Evolutionary conservation across 768 basidiomycete genomes (phyloP).

Genomic region (Leccinum variicolor): DNA sequence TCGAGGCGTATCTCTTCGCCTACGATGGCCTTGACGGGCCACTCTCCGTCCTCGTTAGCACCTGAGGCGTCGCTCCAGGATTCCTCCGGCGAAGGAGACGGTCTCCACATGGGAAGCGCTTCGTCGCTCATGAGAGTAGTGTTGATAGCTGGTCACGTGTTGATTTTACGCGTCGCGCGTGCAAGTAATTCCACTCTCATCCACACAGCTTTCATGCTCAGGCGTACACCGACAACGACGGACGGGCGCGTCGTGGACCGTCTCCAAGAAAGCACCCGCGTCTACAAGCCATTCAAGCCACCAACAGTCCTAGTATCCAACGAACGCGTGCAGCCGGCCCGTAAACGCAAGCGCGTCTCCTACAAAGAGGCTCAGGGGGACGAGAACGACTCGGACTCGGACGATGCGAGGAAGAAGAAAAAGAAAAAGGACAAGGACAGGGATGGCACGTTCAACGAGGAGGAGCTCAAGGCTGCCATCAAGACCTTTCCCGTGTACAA

Average conservation of each 20-base stretch:
- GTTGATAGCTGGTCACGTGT: constrained; percentile 23
- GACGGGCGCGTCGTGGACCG: constrained; percentile 69
- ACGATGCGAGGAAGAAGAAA: constrained; percentile 49
- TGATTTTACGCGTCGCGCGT: constrained; percentile 13
- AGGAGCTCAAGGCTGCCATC: constrained; percentile 57
- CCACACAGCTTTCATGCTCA: constrained; percentile 51
- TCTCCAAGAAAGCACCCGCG: constrained; percentile 65
- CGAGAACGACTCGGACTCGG: constrained; percentile 56
- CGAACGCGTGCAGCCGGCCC: constrained; percentile 58
- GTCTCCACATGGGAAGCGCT: constrained; percentile 20
- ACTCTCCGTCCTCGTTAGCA: constrained; percentile 29
- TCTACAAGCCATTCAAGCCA: constrained; percentile 80
- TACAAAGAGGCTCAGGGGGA: constrained; percentile 72
- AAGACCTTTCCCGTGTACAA: constrained; percentile 77
- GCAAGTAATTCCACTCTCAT: neutral
- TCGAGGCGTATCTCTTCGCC: constrained; percentile 32
- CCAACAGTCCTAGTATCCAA: constrained; percentile 47
- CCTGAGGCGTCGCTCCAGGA: constrained; percentile 32
- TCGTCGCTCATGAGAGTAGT: neutral
- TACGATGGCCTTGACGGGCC: constrained; percentile 28
- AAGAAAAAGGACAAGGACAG: constrained; percentile 63
- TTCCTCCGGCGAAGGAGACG: constrained; percentile 30
- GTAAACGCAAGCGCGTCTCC: constrained; percentile 86
- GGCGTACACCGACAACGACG: constrained; percentile 61
- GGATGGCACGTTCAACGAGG: constrained; percentile 61